Base-by-base conservation (phyloP, 2,329 filamentous ascomycete species). In the Samsoniella hepiali region DNA sequence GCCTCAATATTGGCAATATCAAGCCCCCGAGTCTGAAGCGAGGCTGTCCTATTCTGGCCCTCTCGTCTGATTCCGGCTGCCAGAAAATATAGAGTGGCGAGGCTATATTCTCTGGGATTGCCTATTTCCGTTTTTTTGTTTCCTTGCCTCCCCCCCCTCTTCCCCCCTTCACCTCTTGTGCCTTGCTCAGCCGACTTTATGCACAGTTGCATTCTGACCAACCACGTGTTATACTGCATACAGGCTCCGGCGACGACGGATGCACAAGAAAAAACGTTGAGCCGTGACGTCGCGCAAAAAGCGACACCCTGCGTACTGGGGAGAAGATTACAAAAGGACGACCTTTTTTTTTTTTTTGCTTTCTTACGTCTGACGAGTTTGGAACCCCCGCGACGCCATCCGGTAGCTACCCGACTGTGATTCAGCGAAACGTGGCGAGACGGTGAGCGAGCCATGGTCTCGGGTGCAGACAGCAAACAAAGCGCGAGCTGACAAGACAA, bases 201-300 rank as follows among this genome's bases (percentile, higher is more conserved):
- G 38, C 44, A 56, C 36, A 22, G 59, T 42, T 62, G 22, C 42
- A 56, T 62, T 62, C 51, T 62, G 59, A 62, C 59, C 59, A 62
- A 62, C 59, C 59, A 62, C 51, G 59, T 62, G 59, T 62, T 62
- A 56, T 62, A 62, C 59, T 56, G 51, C 44, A 51, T 51, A 42
- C 29, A 60, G 38, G 38, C 55, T 50, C 22, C 47, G 32, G 51
- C 59, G 51, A 56, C 31, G 10, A 50, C 34, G n/a, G 27, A 51
- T 15, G 29, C 50, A 44, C 49, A 34, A 22, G 32, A 29, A 57
- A 8, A 51, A 32, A 38, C 47, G 47, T 60, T 47, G 58, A 53
- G 36, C 27, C 47, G 47, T 53, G 36, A 60, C 58, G 58, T 53
- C 34, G 34, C 5, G 58, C 58, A 60, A 15, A 34, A 42, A 22